Evolutionary conservation across 208 protist genomes (phyloP).

Genomic region (Leishmania arabica): DNA sequence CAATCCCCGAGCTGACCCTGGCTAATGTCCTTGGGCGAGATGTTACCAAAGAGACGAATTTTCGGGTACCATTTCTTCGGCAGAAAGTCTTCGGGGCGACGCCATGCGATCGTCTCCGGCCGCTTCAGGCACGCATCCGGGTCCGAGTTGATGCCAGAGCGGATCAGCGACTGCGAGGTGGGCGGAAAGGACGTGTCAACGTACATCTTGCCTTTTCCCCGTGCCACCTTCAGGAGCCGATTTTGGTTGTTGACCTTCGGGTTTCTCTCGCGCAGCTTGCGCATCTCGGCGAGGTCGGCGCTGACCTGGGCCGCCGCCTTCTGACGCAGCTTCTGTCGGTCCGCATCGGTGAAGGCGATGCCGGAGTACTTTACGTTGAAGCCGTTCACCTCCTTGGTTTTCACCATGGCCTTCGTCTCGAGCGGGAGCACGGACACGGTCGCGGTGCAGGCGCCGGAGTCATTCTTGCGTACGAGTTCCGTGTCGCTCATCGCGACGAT

Average conservation of each 20-base stretch:
- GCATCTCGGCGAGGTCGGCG: constrained; percentile 30
- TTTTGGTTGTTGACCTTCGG: constrained; percentile 35
- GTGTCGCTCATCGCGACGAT: constrained; percentile 24
- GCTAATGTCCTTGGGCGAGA: constrained; percentile 66
- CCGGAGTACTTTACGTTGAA: constrained; percentile 34
- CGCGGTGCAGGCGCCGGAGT: constrained; percentile 36
- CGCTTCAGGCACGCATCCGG: constrained; percentile 29
- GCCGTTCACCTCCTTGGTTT: constrained; percentile 40
- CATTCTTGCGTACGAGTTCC: constrained; percentile 25
- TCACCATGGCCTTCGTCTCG: constrained; percentile 47
- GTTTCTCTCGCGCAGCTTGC: constrained; percentile 22
- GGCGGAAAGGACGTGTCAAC: constrained; percentile 63
- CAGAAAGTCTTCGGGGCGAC: constrained; percentile 56
- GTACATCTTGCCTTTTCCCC: constrained; percentile 41
- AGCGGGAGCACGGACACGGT: constrained; percentile 37
- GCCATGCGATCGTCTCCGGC: constrained; percentile 44
- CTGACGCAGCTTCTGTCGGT: constrained; percentile 20
- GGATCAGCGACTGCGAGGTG: constrained; percentile 42
- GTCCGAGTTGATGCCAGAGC: constrained; percentile 40
- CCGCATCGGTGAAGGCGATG: constrained; percentile 30
- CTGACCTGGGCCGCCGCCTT: constrained; percentile 15
- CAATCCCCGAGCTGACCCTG: constrained; percentile 75
- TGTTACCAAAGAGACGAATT: constrained; percentile 37
- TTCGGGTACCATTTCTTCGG: constrained; percentile 41
- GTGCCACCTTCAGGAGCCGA: constrained; percentile 38